These are phyloP conservation scores for Kazachstania africana DNA, from an alignment of 805 yeast genomes.

Conservation along the genomic window DNA sequence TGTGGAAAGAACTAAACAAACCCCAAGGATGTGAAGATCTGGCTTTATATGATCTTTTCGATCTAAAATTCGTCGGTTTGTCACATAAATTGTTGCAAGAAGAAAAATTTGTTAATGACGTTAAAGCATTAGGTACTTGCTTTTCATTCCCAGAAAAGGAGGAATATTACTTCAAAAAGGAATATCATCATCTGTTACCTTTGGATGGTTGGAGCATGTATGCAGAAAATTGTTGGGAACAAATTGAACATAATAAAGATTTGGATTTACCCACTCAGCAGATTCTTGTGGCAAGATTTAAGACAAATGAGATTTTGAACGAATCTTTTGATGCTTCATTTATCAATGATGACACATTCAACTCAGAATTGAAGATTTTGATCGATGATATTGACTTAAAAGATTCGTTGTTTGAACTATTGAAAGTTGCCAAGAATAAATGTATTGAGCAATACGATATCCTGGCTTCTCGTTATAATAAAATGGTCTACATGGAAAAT, in stretches of 20 bases:
- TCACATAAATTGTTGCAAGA: conserved; percentile 79
- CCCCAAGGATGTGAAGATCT: conserved; percentile 45
- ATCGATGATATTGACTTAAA: conserved; percentile 19
- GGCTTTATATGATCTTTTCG: conserved; percentile 66
- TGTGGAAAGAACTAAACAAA: conserved; percentile 71
- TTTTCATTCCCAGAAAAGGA: conserved; percentile 29
- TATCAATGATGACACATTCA: background rate
- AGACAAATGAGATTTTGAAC: conserved; percentile 79
- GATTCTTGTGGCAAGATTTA: conserved; percentile 82
- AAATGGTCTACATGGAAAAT: conserved; percentile 55
- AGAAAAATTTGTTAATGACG: conserved; percentile 38
- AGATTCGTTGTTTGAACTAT: conserved; percentile 29
- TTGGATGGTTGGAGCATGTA: conserved; percentile 94
- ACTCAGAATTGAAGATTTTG: conserved; percentile 26
- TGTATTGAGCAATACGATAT: conserved; percentile 48
- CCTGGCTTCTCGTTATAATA: conserved; percentile 66
- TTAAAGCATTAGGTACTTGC: conserved; percentile 50
- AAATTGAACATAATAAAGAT: conserved; percentile 85
- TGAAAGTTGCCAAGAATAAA: conserved; percentile 34
- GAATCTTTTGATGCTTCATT: conserved; percentile 37
- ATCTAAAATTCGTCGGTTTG: conserved; percentile 66
- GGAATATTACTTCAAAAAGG: conserved; percentile 41
- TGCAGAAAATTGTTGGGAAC: conserved; percentile 87
- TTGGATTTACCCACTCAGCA: conserved; percentile 95
- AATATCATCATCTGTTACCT: conserved; percentile 79